Percentiles rank a stretch among this genome's conserved stretches.
These are phyloP conservation scores for Mikania micrantha DNA, from an alignment of 129 eudicot species.

Conservation along the genomic window DNA sequence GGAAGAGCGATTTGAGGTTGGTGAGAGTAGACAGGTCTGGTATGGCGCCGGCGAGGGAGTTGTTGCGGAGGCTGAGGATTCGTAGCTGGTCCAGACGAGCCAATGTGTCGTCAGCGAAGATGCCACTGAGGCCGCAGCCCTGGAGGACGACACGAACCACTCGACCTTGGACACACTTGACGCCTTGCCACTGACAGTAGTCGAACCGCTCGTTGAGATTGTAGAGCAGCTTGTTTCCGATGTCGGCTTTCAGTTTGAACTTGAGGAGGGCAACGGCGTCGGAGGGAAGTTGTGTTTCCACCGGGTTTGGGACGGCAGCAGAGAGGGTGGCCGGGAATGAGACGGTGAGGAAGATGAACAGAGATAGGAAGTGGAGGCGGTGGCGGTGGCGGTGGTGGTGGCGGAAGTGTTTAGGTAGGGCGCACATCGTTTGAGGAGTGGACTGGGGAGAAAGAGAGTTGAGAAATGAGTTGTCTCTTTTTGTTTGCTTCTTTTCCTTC, in stretches of 20 bases:
- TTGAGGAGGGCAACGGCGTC: conserved; percentile 69
- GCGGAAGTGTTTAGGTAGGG: conserved; percentile 26
- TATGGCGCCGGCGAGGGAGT: conserved; percentile 66
- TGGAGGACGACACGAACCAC: conserved; percentile 59
- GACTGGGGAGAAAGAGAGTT: conserved; percentile 11
- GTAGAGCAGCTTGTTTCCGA: conserved; percentile 61
- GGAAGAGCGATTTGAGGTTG: conserved; percentile 63
- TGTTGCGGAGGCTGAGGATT: conserved; percentile 57
- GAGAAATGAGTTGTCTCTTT: conserved; percentile 34
- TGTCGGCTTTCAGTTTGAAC: conserved; percentile 68
- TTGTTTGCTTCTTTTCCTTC: conserved; percentile 26
- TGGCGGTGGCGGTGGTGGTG: conserved; percentile 32
- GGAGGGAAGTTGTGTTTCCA: conserved; percentile 34
- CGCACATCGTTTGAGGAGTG: conserved; percentile 28
- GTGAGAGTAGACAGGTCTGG: conserved; percentile 56
- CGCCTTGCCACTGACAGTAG: conserved; percentile 87
- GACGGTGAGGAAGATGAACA: conserved; percentile 26
- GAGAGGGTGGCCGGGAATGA: conserved; percentile 20
- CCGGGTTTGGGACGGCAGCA: conserved; percentile 8
- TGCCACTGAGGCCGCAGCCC: conserved; percentile 44
- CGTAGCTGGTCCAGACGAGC: conserved; percentile 80
- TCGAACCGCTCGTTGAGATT: conserved; percentile 62
- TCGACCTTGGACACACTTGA: conserved; percentile 65
- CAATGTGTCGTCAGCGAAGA: conserved; percentile 43
- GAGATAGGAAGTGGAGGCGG: conserved; percentile 21